Evolutionary conservation across 805 yeast genomes (phyloP).

Genomic region (Saccharomycopsis sp.): DNA sequence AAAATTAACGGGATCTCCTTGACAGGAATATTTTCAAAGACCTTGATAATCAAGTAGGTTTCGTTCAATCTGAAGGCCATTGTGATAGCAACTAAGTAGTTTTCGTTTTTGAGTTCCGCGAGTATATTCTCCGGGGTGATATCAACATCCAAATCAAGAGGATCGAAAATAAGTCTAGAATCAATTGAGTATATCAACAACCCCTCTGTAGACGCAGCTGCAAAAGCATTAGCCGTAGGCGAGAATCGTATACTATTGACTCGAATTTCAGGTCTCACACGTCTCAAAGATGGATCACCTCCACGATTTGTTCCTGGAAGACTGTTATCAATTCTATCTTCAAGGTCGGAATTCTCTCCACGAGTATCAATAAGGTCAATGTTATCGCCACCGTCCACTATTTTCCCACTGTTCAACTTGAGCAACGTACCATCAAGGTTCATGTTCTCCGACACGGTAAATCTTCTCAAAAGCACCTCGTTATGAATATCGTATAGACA

Average conservation of each 20-base stretch:
- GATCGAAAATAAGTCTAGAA: slow-evolving; percentile 73
- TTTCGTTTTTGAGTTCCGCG: slow-evolving; percentile 48
- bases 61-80: slow-evolving; percentile 95
- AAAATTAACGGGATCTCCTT: slow-evolving; percentile 62
- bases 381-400: slow-evolving; percentile 67
- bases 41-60: slow-evolving; percentile 57
- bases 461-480: slow-evolving; percentile 77
- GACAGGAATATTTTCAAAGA: slow-evolving; percentile 68
- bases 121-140: slow-evolving; percentile 75
- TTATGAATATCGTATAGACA: slow-evolving; percentile 87
- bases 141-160: slow-evolving; percentile 89
- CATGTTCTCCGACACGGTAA: slow-evolving; percentile 85
- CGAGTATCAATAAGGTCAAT: slow-evolving; percentile 72
- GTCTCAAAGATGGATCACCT: slow-evolving; percentile 73
- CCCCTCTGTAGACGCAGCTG: slow-evolving; percentile 95
- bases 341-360: slow-evolving; percentile 82
- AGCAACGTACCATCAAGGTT: slow-evolving; percentile 81
- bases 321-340: slow-evolving; percentile 66
- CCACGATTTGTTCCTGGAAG: slow-evolving; percentile 83
- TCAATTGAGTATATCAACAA: slow-evolving; percentile 76
- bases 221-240: slow-evolving; percentile 85
- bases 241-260: slow-evolving; percentile 75
- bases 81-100: slow-evolving; percentile 68
- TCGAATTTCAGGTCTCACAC: slow-evolving; percentile 69
- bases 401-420: slow-evolving; percentile 65